Evolutionary conservation across 1,284 basidiomycete species (phyloP).

Genomic region (Cutaneotrichosporon spelunceum): DNA sequence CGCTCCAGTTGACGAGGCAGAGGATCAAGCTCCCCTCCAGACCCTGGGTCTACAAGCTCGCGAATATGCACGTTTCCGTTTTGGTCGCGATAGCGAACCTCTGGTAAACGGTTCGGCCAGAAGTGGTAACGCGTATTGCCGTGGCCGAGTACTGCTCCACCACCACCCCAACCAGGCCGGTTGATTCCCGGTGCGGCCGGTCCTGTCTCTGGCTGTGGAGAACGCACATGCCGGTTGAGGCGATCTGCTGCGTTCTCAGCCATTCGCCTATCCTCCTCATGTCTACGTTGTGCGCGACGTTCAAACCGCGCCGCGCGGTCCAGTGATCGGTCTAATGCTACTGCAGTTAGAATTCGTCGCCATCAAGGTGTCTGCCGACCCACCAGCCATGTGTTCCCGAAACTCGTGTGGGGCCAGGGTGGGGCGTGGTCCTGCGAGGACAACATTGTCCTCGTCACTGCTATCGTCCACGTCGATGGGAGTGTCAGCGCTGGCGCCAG

Average conservation of each 20-base stretch:
- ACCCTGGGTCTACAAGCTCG: neutral
- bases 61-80: neutral
- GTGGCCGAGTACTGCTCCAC: slow-evolving; percentile 27
- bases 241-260: neutral
- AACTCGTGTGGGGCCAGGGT: neutral
- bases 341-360: neutral
- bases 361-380: neutral
- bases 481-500: neutral
- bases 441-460: neutral
- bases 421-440: neutral
- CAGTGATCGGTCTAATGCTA: neutral
- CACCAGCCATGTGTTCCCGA: neutral
- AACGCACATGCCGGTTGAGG: slow-evolving; percentile 2
- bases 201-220: neutral
- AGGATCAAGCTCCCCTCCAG: neutral
- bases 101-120: neutral
- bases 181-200: neutral
- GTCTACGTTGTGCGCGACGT: neutral
- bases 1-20: neutral
- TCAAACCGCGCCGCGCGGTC: neutral
- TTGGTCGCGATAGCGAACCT: neutral
- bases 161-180: too few species aligned
- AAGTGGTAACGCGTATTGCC: slow-evolving; percentile 28
- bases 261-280: neutral
- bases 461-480: neutral